A percentile compares a stretch with the other conserved stretches of the same genome.
phyloP scores from a whole-genome alignment of 1,139 yeast species.

The Geotrichum macrosporum region DNA sequence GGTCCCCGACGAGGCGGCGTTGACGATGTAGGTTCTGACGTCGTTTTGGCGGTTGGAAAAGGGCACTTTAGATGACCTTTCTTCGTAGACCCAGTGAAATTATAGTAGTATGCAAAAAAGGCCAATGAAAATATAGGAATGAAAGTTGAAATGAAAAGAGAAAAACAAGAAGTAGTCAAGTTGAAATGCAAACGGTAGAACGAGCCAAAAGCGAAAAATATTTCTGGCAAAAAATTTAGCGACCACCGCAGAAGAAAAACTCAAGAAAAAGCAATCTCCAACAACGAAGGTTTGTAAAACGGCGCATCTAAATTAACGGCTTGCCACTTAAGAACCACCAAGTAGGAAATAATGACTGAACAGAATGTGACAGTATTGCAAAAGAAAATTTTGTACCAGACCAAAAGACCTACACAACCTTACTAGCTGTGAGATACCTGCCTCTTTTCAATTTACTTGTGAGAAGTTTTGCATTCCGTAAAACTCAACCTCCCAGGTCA shows the following conservation, averaged over 20 bases:
- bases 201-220: neutral
- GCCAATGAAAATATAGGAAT: constrained; percentile 1
- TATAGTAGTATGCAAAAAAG: constrained; percentile 6
- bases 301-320: neutral
- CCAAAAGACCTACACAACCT: too few species aligned
- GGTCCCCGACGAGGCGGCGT: constrained; percentile 58
- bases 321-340: too few species aligned
- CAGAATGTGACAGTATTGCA: too few species aligned
- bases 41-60: constrained; percentile 4
- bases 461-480: too few species aligned
- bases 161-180: constrained; percentile 5
- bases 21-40: constrained; percentile 12
- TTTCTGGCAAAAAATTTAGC: neutral
- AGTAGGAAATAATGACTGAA: neutral
- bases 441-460: too few species aligned
- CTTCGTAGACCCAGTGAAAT: neutral
- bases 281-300: neutral
- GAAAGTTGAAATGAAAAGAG: constrained; percentile 10
- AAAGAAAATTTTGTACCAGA: too few species aligned
- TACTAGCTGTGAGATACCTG: too few species aligned
- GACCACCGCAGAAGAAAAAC: too few species aligned
- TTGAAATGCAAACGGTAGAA: neutral
- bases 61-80: neutral
- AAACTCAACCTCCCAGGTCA: too few species aligned
- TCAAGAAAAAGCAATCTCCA: neutral